A percentile compares a stretch with the other conserved stretches of the same genome.
phyloP scores from a whole-genome alignment of 495 filamentous ascomycete species.

The Cercophora scortea region DNA sequence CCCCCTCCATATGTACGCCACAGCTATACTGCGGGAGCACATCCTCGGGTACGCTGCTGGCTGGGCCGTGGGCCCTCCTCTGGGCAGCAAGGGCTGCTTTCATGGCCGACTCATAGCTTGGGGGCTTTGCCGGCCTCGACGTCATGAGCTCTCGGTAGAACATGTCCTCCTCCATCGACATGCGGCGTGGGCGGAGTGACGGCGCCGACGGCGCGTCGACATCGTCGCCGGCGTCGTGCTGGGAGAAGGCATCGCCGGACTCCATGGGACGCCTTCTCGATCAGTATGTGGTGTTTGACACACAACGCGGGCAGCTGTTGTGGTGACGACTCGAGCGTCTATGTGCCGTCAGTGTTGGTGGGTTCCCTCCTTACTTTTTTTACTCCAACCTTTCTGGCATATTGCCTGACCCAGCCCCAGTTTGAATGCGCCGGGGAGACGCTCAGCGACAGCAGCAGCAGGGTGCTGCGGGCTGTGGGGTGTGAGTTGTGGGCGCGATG shows the following conservation, averaged over 20 bases:
- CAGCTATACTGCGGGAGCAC: conserved; percentile 48
- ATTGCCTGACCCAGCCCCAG: conserved; percentile 9
- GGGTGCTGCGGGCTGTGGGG: not conserved
- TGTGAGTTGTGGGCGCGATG: no score
- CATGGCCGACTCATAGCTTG: conserved; percentile 29
- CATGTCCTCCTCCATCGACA: conserved; percentile 34
- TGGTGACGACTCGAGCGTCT: not conserved
- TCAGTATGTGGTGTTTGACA: not conserved
- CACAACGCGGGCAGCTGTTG: not conserved
- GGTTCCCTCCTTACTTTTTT: conserved; percentile 12
- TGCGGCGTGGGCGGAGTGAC: conserved; percentile 21
- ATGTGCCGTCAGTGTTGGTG: conserved; percentile 1
- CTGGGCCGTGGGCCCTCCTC: conserved; percentile 18
- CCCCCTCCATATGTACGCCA: conserved; percentile 41
- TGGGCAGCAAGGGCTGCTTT: conserved; percentile 22
- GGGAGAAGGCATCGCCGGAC: conserved; percentile 25
- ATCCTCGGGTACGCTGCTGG: conserved; percentile 17
- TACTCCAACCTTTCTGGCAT: conserved; percentile 16
- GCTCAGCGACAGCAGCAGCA: not conserved
- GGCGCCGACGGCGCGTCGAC: conserved; percentile 16
- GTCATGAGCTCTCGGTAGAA: conserved; percentile 29
- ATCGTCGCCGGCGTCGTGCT: conserved; percentile 8
- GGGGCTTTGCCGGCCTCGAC: conserved; percentile 25
- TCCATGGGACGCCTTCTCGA: conserved; percentile 17
- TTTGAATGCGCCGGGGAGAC: not conserved